These are phyloP conservation scores for Haplographium delicatum DNA, from an alignment of 495 filamentous ascomycete species.

Conservation along the genomic window DNA sequence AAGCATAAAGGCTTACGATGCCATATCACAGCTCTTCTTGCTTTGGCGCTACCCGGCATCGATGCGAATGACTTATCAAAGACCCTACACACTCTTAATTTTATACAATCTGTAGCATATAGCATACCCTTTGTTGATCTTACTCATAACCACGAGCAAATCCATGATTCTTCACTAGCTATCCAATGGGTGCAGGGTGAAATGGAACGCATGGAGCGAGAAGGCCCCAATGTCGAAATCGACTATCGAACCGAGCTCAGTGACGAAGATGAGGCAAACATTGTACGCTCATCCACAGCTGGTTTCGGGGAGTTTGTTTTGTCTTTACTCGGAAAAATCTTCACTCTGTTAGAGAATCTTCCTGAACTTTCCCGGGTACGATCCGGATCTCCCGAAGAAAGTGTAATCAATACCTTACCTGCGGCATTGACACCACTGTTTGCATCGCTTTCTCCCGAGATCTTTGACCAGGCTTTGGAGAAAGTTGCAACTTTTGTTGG, in stretches of 20 bases:
- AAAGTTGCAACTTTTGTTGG: conserved; percentile 92
- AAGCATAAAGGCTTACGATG: conserved; percentile 90
- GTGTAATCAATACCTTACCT: conserved; percentile 92
- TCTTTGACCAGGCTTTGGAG: conserved; percentile 85
- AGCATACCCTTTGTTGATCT: conserved; percentile 88
- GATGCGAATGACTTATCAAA: conserved; percentile 98
- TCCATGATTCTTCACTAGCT: conserved; percentile 73
- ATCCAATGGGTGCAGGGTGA: conserved; percentile 91
- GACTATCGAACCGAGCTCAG: conserved; percentile 79
- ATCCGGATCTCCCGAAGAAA: conserved; percentile 91
- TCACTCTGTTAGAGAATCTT: conserved; percentile 90
- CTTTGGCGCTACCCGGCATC: conserved; percentile 88
- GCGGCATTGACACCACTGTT: conserved; percentile 89
- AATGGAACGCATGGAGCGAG: conserved; percentile 86
- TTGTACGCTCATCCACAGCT: conserved; percentile 92
- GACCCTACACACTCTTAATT: conserved; percentile 87
- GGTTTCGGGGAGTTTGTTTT: conserved; percentile 89
- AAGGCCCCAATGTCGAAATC: conserved; percentile 76
- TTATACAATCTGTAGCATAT: conserved; percentile 91
- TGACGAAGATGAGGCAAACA: conserved; percentile 82
- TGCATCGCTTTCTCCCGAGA: conserved; percentile 83
- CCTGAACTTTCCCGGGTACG: conserved; percentile 83
- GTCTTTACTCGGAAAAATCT: conserved; percentile 86
- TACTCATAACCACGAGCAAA: conserved; percentile 59
- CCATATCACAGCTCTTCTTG: conserved; percentile 87